These are phyloP conservation scores for Venturia oleaginea DNA, from an alignment of 2,329 filamentous ascomycete genomes.

Conservation along the genomic window DNA sequence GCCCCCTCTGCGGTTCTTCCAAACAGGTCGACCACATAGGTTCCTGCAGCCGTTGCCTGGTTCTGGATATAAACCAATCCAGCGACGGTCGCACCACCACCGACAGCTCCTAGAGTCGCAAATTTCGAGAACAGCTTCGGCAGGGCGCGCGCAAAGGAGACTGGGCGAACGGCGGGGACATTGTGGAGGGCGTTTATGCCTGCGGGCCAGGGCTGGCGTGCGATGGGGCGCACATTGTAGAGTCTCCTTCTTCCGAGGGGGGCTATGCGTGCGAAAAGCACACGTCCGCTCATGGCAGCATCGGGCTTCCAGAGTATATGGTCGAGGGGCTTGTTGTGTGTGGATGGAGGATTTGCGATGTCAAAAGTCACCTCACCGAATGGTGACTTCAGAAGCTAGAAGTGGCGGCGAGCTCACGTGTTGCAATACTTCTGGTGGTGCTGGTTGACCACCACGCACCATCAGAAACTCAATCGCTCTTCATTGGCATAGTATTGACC, in stretches of 20 bases:
- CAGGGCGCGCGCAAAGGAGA: constrained; percentile 50
- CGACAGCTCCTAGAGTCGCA: constrained; percentile 76
- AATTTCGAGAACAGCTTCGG: constrained; percentile 91
- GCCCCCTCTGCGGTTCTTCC: constrained; percentile 63
- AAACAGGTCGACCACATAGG: constrained; percentile 68
- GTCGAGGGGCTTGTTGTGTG: not conserved
- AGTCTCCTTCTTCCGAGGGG: constrained; percentile 55
- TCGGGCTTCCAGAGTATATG: not conserved
- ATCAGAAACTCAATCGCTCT: not conserved
- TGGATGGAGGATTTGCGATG: not conserved
- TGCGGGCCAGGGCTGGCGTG: constrained; percentile 46
- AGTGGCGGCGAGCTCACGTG: not conserved
- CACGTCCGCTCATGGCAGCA: constrained; percentile 58
- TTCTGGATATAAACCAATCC: constrained; percentile 91
- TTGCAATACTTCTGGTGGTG: too few species aligned
- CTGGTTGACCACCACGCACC: too few species aligned
- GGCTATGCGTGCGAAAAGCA: constrained; percentile 63
- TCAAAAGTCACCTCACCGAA: not conserved
- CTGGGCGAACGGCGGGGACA: constrained; percentile 52
- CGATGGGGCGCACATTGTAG: constrained; percentile 32
- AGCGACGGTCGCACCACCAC: constrained; percentile 79
- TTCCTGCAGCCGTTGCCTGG: constrained; percentile 76
- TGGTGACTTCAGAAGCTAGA: not conserved
- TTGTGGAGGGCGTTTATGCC: constrained; percentile 68
- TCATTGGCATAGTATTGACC: not conserved